Evolutionary conservation across 2,329 filamentous ascomycete genomes (phyloP).

Genomic region (Monosporascus sp.): DNA sequence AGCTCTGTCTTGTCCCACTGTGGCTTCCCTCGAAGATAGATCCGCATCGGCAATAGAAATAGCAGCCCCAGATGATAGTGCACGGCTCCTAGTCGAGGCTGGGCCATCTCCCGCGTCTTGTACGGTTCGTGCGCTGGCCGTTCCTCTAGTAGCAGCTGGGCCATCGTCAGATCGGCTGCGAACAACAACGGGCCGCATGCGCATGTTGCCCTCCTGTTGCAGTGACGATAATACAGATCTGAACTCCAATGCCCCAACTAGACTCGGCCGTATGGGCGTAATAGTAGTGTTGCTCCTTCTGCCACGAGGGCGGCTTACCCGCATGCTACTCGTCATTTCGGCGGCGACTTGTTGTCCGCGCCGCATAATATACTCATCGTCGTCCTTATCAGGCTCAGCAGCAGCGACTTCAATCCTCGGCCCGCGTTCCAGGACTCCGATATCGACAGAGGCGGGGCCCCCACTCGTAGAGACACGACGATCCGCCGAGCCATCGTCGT

Average conservation of each 20-base stretch:
- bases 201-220: slow-evolving; percentile 73
- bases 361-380: slow-evolving; percentile 54
- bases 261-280: slow-evolving; percentile 83
- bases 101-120: slow-evolving; percentile 8
- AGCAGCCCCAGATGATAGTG: slow-evolving; percentile 42
- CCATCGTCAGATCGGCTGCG: slow-evolving; percentile 65
- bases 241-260: slow-evolving; percentile 92
- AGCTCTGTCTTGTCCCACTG: slow-evolving; percentile 20
- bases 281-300: slow-evolving; percentile 67
- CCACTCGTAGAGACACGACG: slow-evolving; percentile 22
- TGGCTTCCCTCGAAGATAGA: slow-evolving; percentile 34
- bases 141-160: slow-evolving; percentile 8
- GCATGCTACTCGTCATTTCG: slow-evolving; percentile 91
- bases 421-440: slow-evolving; percentile 39
- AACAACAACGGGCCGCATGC: slow-evolving; percentile 62
- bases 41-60: slow-evolving; percentile 31
- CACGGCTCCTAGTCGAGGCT: slow-evolving; percentile 31
- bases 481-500: slow-evolving; percentile 40
- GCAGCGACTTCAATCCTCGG: slow-evolving; percentile 44
- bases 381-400: slow-evolving; percentile 37
- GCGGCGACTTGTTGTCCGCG: slow-evolving; percentile 58
- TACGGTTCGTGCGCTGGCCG: slow-evolving; percentile 11
- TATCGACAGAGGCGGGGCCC: slow-evolving; percentile 28
- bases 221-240: slow-evolving; percentile 84
- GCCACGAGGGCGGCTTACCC: slow-evolving; percentile 64